Base-by-base conservation (phyloP, 139 green algal species). In the Chlamydomonas sp. region DNA sequence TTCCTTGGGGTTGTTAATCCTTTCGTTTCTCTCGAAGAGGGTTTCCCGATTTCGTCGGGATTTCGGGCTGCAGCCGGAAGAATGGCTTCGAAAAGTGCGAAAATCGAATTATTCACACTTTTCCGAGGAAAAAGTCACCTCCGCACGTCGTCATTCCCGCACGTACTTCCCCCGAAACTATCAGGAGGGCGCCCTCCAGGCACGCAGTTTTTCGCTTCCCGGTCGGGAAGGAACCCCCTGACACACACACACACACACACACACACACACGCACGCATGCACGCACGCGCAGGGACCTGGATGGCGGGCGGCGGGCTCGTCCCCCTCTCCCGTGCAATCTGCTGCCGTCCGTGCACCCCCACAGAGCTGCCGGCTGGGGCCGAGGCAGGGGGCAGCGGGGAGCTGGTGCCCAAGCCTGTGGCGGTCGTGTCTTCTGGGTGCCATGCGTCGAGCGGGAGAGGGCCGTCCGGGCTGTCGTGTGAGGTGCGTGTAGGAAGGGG, bases 261-360 rank as follows among this genome's bases (percentile, higher is more conserved):
- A 54, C 16, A 16, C 13, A 16, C 13, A 26, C 43, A 54, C 16
- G 43, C 43, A 54, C 16, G 43, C 43, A 13, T 54, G 13, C 43
- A 54, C 13, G 13, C 13, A 26, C 13, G 43, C 13, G 13, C 13
- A 13, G 16, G 13, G 43, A 20, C 54, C 10, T 64, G 54, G 73
- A 75, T 79, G 73, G 73, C 54, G 8, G 84, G 86, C 33, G 81
- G 80, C n/a, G 88, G 84, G 35, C 20, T 76, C 13, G 88, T 93
- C 2, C 88, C 88, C 0, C 70, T 93, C 16, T 92, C 86, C 3
- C 76, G 71, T 5, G 88, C 88, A 20, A 70, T 90, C 30, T 93
- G 88, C 75, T 93, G 88, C 72, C 78, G 86, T 1, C 84, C 84
- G 0, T 93, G 87, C 79, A 69, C 92, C 37, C 85, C 85, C 26